These are phyloP conservation scores for Botrytis hyacinthi DNA, from an alignment of 2,329 filamentous ascomycete species.

Conservation along the genomic window DNA sequence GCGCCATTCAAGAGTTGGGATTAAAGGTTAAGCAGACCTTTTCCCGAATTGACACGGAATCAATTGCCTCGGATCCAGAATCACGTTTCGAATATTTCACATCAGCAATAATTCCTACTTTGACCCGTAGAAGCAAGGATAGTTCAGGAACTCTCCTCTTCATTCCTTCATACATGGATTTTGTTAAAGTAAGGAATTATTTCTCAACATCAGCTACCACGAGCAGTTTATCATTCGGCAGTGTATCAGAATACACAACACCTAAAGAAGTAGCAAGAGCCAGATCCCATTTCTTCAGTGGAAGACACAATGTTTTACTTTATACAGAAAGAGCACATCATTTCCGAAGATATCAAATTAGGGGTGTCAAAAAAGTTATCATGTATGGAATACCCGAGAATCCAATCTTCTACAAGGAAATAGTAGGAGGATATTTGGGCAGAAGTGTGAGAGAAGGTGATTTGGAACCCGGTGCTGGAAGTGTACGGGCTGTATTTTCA, in stretches of 20 bases:
- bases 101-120: conserved; percentile 71
- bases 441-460: conserved; percentile 56
- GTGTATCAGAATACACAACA: conserved; percentile 84
- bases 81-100: conserved; percentile 89
- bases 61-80: conserved; percentile 76
- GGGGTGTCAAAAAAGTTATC: conserved; percentile 78
- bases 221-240: conserved; percentile 65
- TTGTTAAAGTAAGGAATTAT: conserved; percentile 88
- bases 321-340: conserved; percentile 98
- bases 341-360: conserved; percentile 82
- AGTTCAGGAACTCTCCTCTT: conserved; percentile 77
- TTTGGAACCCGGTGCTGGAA: conserved; percentile 58
- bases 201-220: conserved; percentile 69
- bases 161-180: conserved; percentile 91
- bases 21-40: conserved; percentile 83
- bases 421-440: conserved; percentile 65
- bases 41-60: conserved; percentile 73
- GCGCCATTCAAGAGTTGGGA: conserved; percentile 70
- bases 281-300: conserved; percentile 80
- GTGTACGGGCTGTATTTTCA: conserved; percentile 68
- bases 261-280: conserved; percentile 77
- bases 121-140: conserved; percentile 67
- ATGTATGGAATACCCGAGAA: conserved; percentile 93
- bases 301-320: conserved; percentile 76
- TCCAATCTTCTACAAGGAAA: conserved; percentile 74